Base-by-base conservation (phyloP, 352 stramenopile genomes). In the Globisporangium cylindrosporum region DNA sequence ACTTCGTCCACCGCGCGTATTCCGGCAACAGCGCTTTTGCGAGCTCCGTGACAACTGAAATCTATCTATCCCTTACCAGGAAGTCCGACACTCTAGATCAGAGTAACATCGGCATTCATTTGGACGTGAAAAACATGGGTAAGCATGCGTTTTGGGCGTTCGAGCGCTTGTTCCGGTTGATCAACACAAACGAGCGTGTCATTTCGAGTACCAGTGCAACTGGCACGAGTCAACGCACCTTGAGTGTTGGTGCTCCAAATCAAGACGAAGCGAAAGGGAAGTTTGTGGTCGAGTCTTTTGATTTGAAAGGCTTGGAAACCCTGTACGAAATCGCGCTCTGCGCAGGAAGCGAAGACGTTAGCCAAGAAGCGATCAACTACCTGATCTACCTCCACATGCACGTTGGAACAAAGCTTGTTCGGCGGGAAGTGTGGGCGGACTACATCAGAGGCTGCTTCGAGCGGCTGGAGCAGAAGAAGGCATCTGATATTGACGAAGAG, bases 341-440 rank as follows among this genome's bases (percentile, higher is more conserved):
- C 2, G 76, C 78, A 12, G 67, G 80, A 25, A 71, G 72, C 41
- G 78, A 81, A 25, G 57, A 56, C 14, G 80, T 91, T 18, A 84
- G 73, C 67, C 67, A 85, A 34, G 71, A 85, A 73, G 83, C 81
- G 29, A 79, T 66, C 38, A 86, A 91, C 67, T 91, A 91, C 59
- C 43, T 92, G 48, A 89, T 92, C 15, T 89, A 88, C 56, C 69
- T 92, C 43, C 79, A 89, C 20, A 77, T 90, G 61, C 82, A 92
- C 25, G 76, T 91, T 7, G 82, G 83, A 1, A 85, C 78, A 32
- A 91, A 92, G 53, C 79, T 91, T 15, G 79, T 88, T 48, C 84
- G 83, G 4, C 80, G 77, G 22, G 84, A 92, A 49, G 81, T 91
- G 5, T 92, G 84, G 84, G 68, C 74, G 29, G 79, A 88, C 27